Evolutionary conservation across 2,329 filamentous ascomycete genomes (phyloP), one percentile per base, ranked within the genome.

Genomic region (Microthyrium microscopicum): DNA sequence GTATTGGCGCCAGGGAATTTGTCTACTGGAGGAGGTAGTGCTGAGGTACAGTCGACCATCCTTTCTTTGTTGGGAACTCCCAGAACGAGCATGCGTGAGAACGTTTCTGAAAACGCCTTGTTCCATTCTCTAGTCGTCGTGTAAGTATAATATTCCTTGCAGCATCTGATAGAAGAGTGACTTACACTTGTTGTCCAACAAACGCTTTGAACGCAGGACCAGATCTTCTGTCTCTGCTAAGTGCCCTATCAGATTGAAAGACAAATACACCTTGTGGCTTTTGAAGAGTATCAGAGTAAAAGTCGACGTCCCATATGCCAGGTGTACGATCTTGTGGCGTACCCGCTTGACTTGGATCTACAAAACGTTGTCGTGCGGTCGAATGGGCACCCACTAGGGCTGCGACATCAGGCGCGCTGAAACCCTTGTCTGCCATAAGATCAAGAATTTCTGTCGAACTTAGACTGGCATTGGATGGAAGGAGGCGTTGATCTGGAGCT

Each of bases 361-460:
- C 55, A 39, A 60, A 59, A 34, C 52, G 54, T 41, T 70, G 65
- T 24, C 29, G 12, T 2, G 61, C 57, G 6, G 58, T 52, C 3
- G 60, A 60, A 45, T 71, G 68, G 0, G 68, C 66, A 34, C 68
- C 68, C 3, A 71, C 42, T 2, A 71, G 58, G 1, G 67, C 66
- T 2, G 64, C 58, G 3, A 71, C 55, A 34, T 68, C 66, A 19
- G 49, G 48, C 2, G 62, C 47, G 6, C 48, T 50, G 48, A 70
- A 62, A 2, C 64, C 64, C 49, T 70, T 70, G 40, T 57, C 56
- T 21, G 44, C 39, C 46, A 69, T 70, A 6, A 67, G 52, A 3
- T 50, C 41, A 35, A 68, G 54, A 27, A 69, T 51, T 9, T 47
- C 50, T 20, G 59, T 49, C n/a, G 60, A 58, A 8, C 25, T 29